Base-by-base conservation (phyloP, 331 rosid species). In the Malus hybrid region DNA sequence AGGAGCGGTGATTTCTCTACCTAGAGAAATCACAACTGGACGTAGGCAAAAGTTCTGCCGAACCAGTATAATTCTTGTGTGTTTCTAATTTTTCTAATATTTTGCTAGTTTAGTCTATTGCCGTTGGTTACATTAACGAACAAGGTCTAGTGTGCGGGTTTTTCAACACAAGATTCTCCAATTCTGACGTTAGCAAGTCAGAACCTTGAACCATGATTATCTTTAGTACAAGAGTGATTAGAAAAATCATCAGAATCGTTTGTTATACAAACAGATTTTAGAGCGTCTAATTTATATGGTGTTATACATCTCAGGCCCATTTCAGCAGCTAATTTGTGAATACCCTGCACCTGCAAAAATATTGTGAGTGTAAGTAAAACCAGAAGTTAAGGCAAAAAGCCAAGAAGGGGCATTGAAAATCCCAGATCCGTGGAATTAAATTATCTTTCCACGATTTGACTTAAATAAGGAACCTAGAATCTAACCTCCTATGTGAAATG, bases 241-340 rank as follows among this genome's bases (percentile, higher is more conserved):
- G 77, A 68, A 44, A 50, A 76, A 65, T 79, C 60, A 67, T 79
- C 77, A 62, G 78, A 75, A 68, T 83, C 87, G 80, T 79, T 86
- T 59, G 69, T 74, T 82, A 0, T 88, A 73, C 82, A 67, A 75
- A 91, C 97, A 77, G 98, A 79, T 90, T 94, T 94, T 69, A 88
- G 91, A 86, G 96, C 93, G 78, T 94, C 98, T 56, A 85, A 82
- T 83, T 80, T 94, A 72, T 75, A 88, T 56, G 98, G 80, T 63
- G 77, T 86, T 74, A 94, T 91, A 76, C 97, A 88, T 75, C 76
- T 85, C 87, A 91, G 84, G 76, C 96, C 98, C 97, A 94, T 79
- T 84, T 94, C 98, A 65, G 88, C 90, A 72, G 97, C 97, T 88
- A 86, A 76, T 79, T 94, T 94, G 83, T 94, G 87, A 74, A 94